These are phyloP conservation scores for Cystobasidiopsis lactophilus DNA, from an alignment of 768 basidiomycete species.

Conservation along the genomic window DNA sequence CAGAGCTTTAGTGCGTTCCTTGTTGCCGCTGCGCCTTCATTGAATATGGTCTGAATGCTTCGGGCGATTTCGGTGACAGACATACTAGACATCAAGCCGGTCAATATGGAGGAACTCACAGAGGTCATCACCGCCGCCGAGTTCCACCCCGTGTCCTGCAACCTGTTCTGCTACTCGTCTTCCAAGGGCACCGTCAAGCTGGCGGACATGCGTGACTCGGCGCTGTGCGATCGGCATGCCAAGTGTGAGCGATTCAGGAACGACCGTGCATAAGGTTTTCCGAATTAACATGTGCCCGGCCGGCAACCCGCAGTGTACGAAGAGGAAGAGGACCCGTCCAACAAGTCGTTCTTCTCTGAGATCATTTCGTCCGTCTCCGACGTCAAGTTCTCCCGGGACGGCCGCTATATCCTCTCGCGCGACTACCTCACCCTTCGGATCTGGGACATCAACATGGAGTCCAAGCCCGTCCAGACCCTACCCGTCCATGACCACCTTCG, in stretches of 20 bases:
- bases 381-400: constrained; percentile 95
- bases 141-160: constrained; percentile 94
- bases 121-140: constrained; percentile 99
- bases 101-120: constrained; percentile 98
- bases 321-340: constrained; percentile 92
- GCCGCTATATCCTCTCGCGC: constrained; percentile 83
- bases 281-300: background rate
- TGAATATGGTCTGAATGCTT: background rate
- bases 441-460: constrained; percentile 99
- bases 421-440: constrained; percentile 97
- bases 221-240: constrained; percentile 82
- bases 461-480: constrained; percentile 84
- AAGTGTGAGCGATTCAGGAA: constrained; percentile 45
- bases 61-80: constrained; percentile 32
- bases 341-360: constrained; percentile 97
- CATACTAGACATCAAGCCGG: constrained; percentile 98
- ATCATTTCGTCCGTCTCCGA: constrained; percentile 99
- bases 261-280: background rate
- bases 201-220: constrained; percentile 96
- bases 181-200: constrained; percentile 99
- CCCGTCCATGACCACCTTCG: constrained; percentile 95
- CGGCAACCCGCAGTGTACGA: constrained; percentile 56
- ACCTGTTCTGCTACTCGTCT: constrained; percentile 97
- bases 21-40: background rate
- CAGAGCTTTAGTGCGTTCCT: constrained; percentile 85